Conservation (phyloP, 345 rosid species). For the Eucalyptus curtisii region DNA sequence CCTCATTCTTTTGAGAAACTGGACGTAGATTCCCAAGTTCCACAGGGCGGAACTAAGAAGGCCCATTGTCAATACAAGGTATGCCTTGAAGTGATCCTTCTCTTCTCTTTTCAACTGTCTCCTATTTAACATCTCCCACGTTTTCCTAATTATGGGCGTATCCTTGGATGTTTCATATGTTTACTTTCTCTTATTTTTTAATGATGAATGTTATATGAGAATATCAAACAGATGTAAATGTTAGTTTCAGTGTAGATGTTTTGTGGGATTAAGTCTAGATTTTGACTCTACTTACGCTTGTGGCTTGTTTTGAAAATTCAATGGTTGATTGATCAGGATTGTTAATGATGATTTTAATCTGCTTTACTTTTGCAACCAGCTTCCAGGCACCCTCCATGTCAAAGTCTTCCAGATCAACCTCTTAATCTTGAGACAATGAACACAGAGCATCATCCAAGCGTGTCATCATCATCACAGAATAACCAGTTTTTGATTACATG, state of each 20-base stretch:
- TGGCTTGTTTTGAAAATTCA: neutral
- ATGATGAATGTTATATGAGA: neutral
- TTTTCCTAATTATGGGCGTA: neutral
- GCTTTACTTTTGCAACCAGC: neutral
- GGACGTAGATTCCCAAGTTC: neutral
- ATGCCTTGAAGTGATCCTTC: neutral
- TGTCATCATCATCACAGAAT: neutral
- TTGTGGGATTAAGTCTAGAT: neutral
- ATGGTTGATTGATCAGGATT: neutral
- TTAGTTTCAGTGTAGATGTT: neutral
- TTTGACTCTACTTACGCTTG: neutral
- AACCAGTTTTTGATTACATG: neutral
- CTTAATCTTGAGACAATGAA: neutral
- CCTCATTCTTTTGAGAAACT: neutral
- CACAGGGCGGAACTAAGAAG: neutral
- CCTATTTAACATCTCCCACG: neutral
- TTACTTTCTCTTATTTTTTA: neutral
- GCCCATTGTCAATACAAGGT: neutral
- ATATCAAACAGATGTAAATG: neutral
- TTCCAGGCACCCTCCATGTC: neutral
- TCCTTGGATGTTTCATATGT: neutral
- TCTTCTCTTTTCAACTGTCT: neutral
- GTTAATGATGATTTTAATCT: neutral
- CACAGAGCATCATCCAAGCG: neutral
- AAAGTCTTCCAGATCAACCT: neutral